Base-by-base conservation (phyloP, 371 early-diverging fungal species). In the Mucor indicus region DNA sequence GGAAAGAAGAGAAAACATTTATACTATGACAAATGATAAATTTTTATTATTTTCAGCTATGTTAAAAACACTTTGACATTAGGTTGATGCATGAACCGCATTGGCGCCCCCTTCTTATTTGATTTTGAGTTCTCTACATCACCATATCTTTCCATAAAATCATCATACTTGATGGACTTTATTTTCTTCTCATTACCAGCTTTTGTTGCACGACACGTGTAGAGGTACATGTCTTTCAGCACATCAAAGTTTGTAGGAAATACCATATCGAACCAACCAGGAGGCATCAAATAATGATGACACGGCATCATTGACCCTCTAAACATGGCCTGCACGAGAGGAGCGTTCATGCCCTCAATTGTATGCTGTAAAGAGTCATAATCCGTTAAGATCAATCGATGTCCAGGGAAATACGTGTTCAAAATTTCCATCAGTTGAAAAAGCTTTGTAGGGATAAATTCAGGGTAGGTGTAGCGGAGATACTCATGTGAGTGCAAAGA, bases 201-300 rank as follows among this genome's bases (percentile, higher is more conserved):
- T 8, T 67, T 44, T 0, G 74, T 37, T 1, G 75, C 68, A 23
- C 81, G 78, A 57, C 86, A 83, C 2, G 90, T 73, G 4, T 67
- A 41, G 8, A 74, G 54, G 67, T 98, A 94, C 72, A 96, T 72
- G 22, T 84, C 83, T 45, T 69, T 62, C 54, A 95, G 53, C 20
- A 92, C 64, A 58, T 90, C 92, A 75, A 96, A 97, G 63, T 98
- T 85, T 19, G 96, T 96, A 4, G 98, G 97, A 68, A 96, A 98
- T 61, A 98, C 94, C 24, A 96, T 95, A 63, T 98, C 98, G 64
- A 96, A 96, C 87, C 87, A 94, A n/a, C 98, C 98, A 0, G 94
- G 97, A 62, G 91, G 90, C 5, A 98, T 93, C 71, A 95, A 84
- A 54, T 93, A 95, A 1, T 95, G 93, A 9, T 90, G 84, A 57